phyloP scores from a whole-genome alignment of 352 stramenopile genomes.

The Pythium chondricola region DNA sequence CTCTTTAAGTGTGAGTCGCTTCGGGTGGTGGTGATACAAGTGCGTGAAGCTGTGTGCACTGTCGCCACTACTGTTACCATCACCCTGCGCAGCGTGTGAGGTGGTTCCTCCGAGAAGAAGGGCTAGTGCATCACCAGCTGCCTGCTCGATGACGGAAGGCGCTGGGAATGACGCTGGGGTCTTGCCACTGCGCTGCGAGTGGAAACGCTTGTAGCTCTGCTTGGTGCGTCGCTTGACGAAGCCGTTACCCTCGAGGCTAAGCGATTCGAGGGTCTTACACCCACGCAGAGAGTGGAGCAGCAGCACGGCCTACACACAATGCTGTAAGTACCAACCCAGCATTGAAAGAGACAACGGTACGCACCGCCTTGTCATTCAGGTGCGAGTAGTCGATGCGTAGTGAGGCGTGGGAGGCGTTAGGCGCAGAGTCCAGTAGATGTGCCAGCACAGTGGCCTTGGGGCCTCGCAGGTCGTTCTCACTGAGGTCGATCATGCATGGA shows the following conservation, averaged over 20 bases:
- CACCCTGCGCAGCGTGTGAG: background rate
- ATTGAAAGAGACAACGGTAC: constrained; percentile 4
- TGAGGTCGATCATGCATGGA: constrained; percentile 54
- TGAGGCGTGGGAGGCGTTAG: constrained; percentile 29
- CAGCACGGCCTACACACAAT: constrained; percentile 34
- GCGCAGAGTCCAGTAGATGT: constrained; percentile 39
- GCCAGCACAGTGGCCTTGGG: constrained; percentile 39
- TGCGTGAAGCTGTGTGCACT: constrained; percentile 11
- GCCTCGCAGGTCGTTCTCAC: constrained; percentile 66
- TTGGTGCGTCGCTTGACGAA: constrained; percentile 29
- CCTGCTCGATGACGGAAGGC: constrained; percentile 3
- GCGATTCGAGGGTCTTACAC: constrained; percentile 40
- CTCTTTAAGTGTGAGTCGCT: constrained; percentile 36
- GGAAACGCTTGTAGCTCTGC: constrained; percentile 16
- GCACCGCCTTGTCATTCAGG: constrained; percentile 54
- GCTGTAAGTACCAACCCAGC: no score
- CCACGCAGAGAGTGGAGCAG: constrained; percentile 53
- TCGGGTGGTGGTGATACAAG: constrained; percentile 7
- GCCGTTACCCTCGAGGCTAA: constrained; percentile 71
- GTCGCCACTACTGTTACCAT: background rate
- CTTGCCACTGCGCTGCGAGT: constrained; percentile 15
- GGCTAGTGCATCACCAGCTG: constrained; percentile 11
- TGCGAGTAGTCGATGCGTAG: constrained; percentile 49
- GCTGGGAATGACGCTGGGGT: background rate
- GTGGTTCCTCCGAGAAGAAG: constrained; percentile 16